Conservation (phyloP, 169 alveolate species). For the Plasmodium yoelii region DNA sequence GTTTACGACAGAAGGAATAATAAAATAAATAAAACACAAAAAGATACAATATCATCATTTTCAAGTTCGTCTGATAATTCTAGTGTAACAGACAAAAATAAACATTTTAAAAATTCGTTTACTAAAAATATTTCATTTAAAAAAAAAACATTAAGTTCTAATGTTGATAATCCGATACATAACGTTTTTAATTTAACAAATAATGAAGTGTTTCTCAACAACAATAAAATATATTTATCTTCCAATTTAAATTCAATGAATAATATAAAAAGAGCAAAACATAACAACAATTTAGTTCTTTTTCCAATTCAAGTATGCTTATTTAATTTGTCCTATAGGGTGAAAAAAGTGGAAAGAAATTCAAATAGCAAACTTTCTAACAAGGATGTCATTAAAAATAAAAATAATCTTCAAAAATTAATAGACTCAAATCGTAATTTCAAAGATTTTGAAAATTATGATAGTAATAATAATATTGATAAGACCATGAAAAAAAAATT, state of each 20-base stretch:
- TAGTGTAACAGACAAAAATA: slow-evolving; percentile 51
- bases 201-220: slow-evolving; percentile 46
- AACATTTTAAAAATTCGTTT: slow-evolving; percentile 43
- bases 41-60: slow-evolving; percentile 25
- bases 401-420: slow-evolving; percentile 23
- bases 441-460: slow-evolving; percentile 11
- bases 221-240: slow-evolving; percentile 40
- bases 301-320: slow-evolving; percentile 67
- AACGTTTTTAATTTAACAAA: slow-evolving; percentile 55
- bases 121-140: slow-evolving; percentile 41
- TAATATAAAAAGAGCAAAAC: slow-evolving; percentile 32
- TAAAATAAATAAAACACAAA: slow-evolving; percentile 33
- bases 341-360: slow-evolving; percentile 27
- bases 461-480: slow-evolving; percentile 32
- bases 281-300: slow-evolving; percentile 62
- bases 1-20: slow-evolving; percentile 25
- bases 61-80: slow-evolving; percentile 31
- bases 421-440: slow-evolving; percentile 23
- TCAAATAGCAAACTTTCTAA: slow-evolving; percentile 15
- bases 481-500: slow-evolving; percentile 16
- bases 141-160: slow-evolving; percentile 47
- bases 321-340: slow-evolving; percentile 66
- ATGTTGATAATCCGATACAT: slow-evolving; percentile 59
- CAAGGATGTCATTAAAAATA: slow-evolving; percentile 10
- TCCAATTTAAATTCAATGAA: slow-evolving; percentile 56